A percentile compares a stretch with the other conserved stretches of the same genome.
phyloP scores from a whole-genome alignment of 257 asterid species.

The Solanum sitiens region DNA sequence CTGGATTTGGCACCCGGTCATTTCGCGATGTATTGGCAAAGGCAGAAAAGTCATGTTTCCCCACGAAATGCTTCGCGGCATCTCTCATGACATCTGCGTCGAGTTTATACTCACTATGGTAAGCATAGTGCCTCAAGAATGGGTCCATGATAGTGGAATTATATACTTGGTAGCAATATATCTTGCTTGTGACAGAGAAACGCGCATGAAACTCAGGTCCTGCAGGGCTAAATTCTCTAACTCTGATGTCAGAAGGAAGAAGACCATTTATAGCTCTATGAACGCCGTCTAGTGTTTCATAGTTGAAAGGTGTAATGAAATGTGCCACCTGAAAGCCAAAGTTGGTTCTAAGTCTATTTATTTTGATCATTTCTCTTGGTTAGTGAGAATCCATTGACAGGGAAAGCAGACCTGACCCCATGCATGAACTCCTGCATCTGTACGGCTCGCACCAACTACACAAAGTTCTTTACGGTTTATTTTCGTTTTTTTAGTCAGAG shows the following conservation, averaged over 20 bases:
- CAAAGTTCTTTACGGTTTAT: conserved; percentile 53
- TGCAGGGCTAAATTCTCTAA: conserved; percentile 67
- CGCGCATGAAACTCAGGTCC: conserved; percentile 83
- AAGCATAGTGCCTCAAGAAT: conserved; percentile 62
- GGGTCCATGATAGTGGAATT: conserved; percentile 73
- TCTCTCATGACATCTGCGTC: conserved; percentile 55
- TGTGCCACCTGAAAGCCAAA: conserved; percentile 66
- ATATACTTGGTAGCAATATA: conserved; percentile 62
- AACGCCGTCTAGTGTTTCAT: conserved; percentile 49
- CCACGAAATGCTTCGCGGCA: conserved; percentile 68
- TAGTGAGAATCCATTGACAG: neutral
- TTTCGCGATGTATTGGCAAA: conserved; percentile 69
- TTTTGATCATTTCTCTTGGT: neutral
- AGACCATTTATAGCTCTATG: conserved; percentile 74
- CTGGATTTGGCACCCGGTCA: conserved; percentile 57
- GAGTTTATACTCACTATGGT: conserved; percentile 60
- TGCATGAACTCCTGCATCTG: conserved; percentile 97
- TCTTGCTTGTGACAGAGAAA: conserved; percentile 79
- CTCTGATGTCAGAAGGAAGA: conserved; percentile 71
- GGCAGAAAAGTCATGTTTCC: conserved; percentile 78
- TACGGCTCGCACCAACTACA: conserved; percentile 78
- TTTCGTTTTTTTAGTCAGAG: conserved; percentile 48
- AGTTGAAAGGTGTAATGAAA: conserved; percentile 65
- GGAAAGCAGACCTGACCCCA: conserved; percentile 76
- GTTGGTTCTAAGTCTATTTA: neutral